phyloP scores from a whole-genome alignment of 208 protist genomes.

The Histomonas meleagridis region DNA sequence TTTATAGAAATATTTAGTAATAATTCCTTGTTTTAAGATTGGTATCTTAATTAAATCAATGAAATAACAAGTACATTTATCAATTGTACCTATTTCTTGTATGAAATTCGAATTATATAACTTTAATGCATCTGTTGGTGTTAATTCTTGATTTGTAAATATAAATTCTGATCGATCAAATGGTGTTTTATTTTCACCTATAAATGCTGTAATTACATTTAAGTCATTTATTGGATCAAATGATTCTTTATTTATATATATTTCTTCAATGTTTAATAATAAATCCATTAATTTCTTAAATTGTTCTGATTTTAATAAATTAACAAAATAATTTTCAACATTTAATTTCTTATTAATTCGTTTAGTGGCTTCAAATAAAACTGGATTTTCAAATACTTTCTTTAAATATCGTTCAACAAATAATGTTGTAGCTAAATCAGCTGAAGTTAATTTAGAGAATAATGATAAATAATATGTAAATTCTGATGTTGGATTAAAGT shows the following conservation, averaged over 20 bases:
- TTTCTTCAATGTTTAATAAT: not conserved
- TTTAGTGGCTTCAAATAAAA: not conserved
- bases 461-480: not conserved
- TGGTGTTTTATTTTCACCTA: not conserved
- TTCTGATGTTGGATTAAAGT: not conserved
- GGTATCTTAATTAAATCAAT: not conserved
- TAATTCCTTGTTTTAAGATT: not conserved
- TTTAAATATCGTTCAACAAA: not conserved
- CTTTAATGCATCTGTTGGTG: not conserved
- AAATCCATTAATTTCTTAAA: not conserved
- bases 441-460: not conserved
- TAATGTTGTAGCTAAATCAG: not conserved
- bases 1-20: not conserved
- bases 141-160: not conserved
- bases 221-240: not conserved
- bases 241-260: not conserved
- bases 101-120: not conserved
- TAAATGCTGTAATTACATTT: not conserved
- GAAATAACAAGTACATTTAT: not conserved
- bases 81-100: not conserved
- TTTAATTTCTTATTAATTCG: not conserved
- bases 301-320: not conserved
- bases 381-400: not conserved
- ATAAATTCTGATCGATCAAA: not conserved
- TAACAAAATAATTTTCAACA: not conserved